Conservation (phyloP, 805 yeast species). For the Lachancea waltii region DNA sequence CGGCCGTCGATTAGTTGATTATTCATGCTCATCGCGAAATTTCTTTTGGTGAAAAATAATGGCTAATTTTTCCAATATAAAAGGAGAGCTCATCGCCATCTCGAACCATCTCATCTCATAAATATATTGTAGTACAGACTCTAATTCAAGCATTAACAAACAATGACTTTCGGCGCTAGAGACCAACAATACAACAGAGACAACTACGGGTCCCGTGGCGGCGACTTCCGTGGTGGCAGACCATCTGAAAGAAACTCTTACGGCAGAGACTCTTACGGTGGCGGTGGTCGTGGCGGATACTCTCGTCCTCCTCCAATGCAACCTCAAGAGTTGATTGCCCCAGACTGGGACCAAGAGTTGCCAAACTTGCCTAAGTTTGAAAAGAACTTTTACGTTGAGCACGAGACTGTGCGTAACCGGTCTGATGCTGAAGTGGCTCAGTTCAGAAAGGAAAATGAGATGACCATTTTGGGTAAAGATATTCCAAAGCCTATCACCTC, state of each 20-base stretch:
- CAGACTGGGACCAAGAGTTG: constrained; percentile 68
- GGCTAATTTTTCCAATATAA: constrained; percentile 1
- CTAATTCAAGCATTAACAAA: background rate
- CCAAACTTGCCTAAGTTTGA: constrained; percentile 76
- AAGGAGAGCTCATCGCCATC: constrained; percentile 5
- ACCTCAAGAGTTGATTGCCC: constrained; percentile 42
- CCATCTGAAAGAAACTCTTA: constrained; percentile 34
- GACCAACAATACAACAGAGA: constrained; percentile 34
- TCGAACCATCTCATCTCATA: no score
- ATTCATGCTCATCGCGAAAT: constrained; percentile 1
- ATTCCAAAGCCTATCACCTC: constrained; percentile 91
- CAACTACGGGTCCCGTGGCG: constrained; percentile 36
- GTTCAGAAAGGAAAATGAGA: constrained; percentile 79
- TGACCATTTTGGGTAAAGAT: constrained; percentile 76
- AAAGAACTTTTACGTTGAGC: constrained; percentile 90
- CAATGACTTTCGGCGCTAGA: constrained; percentile 33
- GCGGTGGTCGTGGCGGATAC: constrained; percentile 37
- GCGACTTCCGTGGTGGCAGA: constrained; percentile 37
- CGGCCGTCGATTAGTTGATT: no score
- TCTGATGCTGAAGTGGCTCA: constrained; percentile 61
- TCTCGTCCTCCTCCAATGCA: constrained; percentile 34
- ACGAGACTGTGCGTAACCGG: constrained; percentile 69
- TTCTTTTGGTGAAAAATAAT: constrained; percentile 3
- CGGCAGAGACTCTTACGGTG: constrained; percentile 35
- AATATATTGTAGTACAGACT: background rate